Evolutionary conservation across 2,329 filamentous ascomycete genomes (phyloP).

Genomic region (Sclerotinia trifoliorum): DNA sequence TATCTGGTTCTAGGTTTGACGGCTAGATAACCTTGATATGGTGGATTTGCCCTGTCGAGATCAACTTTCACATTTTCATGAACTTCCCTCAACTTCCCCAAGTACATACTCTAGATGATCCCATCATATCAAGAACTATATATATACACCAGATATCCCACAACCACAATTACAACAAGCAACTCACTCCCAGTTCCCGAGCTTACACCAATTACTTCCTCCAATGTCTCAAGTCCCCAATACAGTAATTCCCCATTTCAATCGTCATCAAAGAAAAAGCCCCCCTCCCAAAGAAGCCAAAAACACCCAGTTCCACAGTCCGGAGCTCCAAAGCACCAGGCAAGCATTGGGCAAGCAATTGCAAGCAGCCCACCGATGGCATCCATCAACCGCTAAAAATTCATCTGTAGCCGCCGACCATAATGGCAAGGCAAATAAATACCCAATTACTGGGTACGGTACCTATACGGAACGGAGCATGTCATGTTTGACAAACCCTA

Average conservation of each 20-base stretch:
- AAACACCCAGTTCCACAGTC: background rate
- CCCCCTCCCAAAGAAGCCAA: background rate
- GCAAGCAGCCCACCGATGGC: background rate
- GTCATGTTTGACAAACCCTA: background rate
- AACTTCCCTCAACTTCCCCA: background rate
- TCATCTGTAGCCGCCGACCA: background rate
- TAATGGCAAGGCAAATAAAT: background rate
- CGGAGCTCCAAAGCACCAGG: too few species aligned
- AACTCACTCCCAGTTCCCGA: background rate
- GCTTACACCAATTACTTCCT: background rate
- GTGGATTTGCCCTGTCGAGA: background rate
- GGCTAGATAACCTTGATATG: background rate
- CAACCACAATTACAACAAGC: too few species aligned
- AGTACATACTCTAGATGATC: background rate
- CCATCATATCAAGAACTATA: background rate
- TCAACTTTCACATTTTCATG: background rate
- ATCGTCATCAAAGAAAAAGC: background rate
- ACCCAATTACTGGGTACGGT: background rate
- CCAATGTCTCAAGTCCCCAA: background rate
- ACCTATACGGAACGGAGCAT: background rate
- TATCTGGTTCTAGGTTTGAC: background rate
- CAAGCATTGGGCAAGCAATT: too few species aligned
- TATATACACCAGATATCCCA: too few species aligned
- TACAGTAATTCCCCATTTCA: background rate
- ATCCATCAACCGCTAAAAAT: conserved; percentile 6